Percentiles rank a stretch among this genome's conserved stretches.
Evolutionary conservation across 2,329 filamentous ascomycete genomes (phyloP).

Genomic region (Pseudophaeomoniella oleicola): DNA sequence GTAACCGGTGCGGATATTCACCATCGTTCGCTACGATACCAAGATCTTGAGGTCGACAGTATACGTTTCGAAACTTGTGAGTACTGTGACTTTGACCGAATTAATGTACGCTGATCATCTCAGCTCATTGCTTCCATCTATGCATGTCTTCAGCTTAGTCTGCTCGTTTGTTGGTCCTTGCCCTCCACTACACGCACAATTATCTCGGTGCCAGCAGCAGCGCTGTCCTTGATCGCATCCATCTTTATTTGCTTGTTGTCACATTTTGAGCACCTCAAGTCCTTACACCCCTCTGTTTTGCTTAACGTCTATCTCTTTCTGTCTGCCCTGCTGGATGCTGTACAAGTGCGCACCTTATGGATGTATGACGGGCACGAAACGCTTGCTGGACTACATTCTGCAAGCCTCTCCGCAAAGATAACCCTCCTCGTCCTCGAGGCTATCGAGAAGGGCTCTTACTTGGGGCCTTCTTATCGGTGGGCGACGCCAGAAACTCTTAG

Average conservation of each 20-base stretch:
- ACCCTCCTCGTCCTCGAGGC: not conserved
- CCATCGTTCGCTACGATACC: no score
- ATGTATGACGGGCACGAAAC: conserved; percentile 10
- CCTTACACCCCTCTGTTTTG: conserved; percentile 15
- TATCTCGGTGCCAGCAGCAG: no score
- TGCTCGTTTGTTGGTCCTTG: no score
- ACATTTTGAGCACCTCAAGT: conserved; percentile 14
- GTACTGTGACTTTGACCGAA: no score
- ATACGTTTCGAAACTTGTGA: no score
- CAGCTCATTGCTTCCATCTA: no score
- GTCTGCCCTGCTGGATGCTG: conserved; percentile 30
- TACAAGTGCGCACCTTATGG: conserved; percentile 29
- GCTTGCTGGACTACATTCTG: not conserved
- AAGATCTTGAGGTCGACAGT: no score
- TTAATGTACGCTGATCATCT: no score
- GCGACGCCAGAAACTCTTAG: conserved; percentile 10
- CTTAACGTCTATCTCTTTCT: conserved; percentile 25
- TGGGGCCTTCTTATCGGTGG: not conserved
- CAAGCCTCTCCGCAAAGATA: not conserved
- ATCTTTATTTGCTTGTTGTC: conserved; percentile 11
- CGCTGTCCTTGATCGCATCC: conserved; percentile 9
- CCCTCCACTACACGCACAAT: no score
- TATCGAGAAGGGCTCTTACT: not conserved
- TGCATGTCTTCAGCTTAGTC: no score
- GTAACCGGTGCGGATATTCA: no score